Base-by-base conservation (phyloP, 225 moss, liverwort and hornwort genomes). In the Marchantia paleacea region DNA sequence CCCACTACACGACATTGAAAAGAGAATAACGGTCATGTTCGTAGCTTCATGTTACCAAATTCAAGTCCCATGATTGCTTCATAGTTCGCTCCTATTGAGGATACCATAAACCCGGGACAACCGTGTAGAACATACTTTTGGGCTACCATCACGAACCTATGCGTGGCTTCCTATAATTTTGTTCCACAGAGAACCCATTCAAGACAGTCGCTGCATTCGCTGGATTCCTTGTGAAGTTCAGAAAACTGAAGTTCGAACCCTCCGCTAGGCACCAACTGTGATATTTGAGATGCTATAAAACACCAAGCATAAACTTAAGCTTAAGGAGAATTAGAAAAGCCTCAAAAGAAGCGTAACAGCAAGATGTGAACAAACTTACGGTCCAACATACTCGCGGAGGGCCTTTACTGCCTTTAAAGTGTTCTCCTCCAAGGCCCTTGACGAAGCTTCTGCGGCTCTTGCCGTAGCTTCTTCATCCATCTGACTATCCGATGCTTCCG, bases 391-490 rank as follows among this genome's bases (percentile, higher is more conserved):
- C 39, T 39, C 39, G 39, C 39, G 39, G 24, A 78, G 78, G 9
- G 50, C 16, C 47, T 78, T 64, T 12, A 78, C 51, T 71, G 97
- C 95, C 20, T 78, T 78, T 12, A 90, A 76, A 63, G 90, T 91
- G 31, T 77, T 91, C 51, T 91, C 91, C 82, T 95, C 94, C 64
- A 67, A 11, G 64, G 92, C 89, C 80, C 87, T 88, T 69, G 89
- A 88, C 50, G 90, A 80, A 18, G 81, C 90, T 76, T 92, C 91
- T 48, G 87, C 72, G 62, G 93, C 92, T 82, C 87, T 88, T 69
- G 85, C 88, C 31, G 90, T 80, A 20, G 82, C 89, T 69, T 92
- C 91, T 62, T 91, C 92, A 65, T 91, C 91, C 49, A 87, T 85
- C 19, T 73, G 87, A 78, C 76, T 79, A 9, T 86, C 85, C 25